These are phyloP conservation scores for Rhodotorula diobovata DNA, from an alignment of 768 basidiomycete species.

Conservation along the genomic window DNA sequence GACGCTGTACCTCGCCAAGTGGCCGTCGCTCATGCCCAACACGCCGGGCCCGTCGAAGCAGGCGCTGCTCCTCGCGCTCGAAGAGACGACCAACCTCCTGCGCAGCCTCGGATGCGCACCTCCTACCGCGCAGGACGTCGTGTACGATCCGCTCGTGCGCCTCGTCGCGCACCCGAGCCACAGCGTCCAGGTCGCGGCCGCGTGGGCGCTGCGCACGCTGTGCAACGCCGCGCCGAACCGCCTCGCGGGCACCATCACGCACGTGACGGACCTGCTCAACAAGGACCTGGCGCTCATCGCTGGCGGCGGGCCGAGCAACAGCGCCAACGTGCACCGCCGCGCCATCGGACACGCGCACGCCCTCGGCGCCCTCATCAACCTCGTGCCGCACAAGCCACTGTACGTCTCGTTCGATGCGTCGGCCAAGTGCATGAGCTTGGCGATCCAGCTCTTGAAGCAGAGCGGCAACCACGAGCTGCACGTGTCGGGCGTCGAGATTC, in stretches of 20 bases:
- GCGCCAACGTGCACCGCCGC: constrained; percentile 55
- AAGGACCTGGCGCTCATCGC: constrained; percentile 65
- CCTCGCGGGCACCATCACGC: constrained; percentile 70
- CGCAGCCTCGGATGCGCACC: constrained; percentile 89
- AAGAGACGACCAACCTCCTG: constrained; percentile 78
- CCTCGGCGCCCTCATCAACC: constrained; percentile 75
- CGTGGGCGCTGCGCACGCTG: constrained; percentile 84
- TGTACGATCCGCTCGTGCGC: constrained; percentile 76
- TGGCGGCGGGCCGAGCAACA: constrained; percentile 3
- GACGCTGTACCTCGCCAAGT: constrained; percentile 73
- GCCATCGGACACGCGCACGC: constrained; percentile 82
- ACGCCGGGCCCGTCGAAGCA: constrained; percentile 64
- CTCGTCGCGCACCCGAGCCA: constrained; percentile 82
- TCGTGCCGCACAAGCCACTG: constrained; percentile 78
- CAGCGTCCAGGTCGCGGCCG: constrained; percentile 74
- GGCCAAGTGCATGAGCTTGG: constrained; percentile 69
- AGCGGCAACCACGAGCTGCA: constrained; percentile 85
- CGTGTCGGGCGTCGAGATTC: constrained; percentile 75
- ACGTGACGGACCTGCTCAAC: constrained; percentile 73
- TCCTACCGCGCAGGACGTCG: constrained; percentile 79
- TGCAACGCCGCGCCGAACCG: constrained; percentile 83
- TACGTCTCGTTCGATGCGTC: constrained; percentile 93
- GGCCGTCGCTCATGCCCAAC: constrained; percentile 89
- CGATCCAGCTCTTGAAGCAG: constrained; percentile 80
- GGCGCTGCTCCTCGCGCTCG: constrained; percentile 67